phyloP scores from a whole-genome alignment of 2,329 filamentous ascomycete species.

The Ceratocystis destructans region DNA sequence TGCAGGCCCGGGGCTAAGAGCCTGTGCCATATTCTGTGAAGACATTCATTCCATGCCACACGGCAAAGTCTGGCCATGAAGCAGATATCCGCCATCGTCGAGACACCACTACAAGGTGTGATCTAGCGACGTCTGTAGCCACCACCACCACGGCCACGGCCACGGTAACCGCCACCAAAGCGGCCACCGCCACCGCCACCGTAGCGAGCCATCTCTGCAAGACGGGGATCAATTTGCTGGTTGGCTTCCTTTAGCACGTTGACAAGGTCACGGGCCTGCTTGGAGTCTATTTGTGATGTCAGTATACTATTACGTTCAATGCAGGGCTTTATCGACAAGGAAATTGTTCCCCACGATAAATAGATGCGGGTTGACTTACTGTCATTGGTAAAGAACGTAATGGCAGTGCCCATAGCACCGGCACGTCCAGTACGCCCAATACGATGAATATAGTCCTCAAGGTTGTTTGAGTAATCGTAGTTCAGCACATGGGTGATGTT shows the following conservation, averaged over 20 bases:
- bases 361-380: constrained; percentile 50
- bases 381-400: constrained; percentile 98
- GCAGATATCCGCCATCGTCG: background rate
- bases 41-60: constrained; percentile 27
- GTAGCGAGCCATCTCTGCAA: constrained; percentile 91
- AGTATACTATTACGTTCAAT: constrained; percentile 25
- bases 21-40: constrained; percentile 32
- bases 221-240: constrained; percentile 91
- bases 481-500: constrained; percentile 99
- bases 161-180: constrained; percentile 54
- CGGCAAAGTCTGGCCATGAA: background rate
- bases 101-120: constrained; percentile 12
- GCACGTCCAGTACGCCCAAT: constrained; percentile 94
- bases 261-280: constrained; percentile 94
- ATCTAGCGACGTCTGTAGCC: constrained; percentile 29
- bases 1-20: background rate
- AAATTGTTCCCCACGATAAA: background rate
- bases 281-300: constrained; percentile 48
- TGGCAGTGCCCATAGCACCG: constrained; percentile 87
- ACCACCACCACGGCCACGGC: constrained; percentile 40
- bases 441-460: constrained; percentile 96
- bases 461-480: constrained; percentile 99
- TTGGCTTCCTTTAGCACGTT: constrained; percentile 88
- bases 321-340: background rate
- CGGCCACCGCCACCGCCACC: constrained; percentile 74